phyloP scores from a whole-genome alignment of 192 early-diverging fungal genomes.

The Oehlia diaphana region DNA sequence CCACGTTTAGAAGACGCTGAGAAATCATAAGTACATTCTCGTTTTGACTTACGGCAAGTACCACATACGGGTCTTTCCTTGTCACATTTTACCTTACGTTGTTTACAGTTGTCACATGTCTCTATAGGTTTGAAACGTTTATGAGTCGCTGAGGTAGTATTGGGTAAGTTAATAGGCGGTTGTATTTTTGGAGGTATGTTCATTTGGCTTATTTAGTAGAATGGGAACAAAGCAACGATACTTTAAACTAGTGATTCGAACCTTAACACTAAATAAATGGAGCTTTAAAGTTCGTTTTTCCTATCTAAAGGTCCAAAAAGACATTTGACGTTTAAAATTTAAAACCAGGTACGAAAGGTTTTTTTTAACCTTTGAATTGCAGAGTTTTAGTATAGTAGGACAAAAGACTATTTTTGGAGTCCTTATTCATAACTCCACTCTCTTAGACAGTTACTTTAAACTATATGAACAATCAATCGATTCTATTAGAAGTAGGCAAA shows the following conservation, averaged over 20 bases:
- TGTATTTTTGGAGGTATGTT: background rate
- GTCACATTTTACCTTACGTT: slow-evolving; percentile 31
- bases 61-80: slow-evolving; percentile 24
- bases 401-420: background rate
- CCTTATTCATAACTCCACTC: background rate
- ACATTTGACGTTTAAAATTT: no score
- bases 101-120: slow-evolving; percentile 28
- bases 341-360: background rate
- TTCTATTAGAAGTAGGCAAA: no score
- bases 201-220: background rate
- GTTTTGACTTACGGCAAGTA: slow-evolving; percentile 22
- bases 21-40: slow-evolving; percentile 26
- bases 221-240: background rate
- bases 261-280: background rate
- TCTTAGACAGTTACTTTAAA: background rate
- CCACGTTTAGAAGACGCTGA: slow-evolving; percentile 26
- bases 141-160: background rate
- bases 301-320: background rate
- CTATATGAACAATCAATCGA: no score
- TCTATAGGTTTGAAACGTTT: slow-evolving; percentile 28
- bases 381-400: background rate
- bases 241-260: background rate
- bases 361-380: background rate
- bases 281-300: background rate
- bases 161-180: background rate